Evolutionary conservation across 2,329 filamentous ascomycete genomes (phyloP), one percentile per base, ranked within the genome.

Genomic region (Monosporascus sp.): DNA sequence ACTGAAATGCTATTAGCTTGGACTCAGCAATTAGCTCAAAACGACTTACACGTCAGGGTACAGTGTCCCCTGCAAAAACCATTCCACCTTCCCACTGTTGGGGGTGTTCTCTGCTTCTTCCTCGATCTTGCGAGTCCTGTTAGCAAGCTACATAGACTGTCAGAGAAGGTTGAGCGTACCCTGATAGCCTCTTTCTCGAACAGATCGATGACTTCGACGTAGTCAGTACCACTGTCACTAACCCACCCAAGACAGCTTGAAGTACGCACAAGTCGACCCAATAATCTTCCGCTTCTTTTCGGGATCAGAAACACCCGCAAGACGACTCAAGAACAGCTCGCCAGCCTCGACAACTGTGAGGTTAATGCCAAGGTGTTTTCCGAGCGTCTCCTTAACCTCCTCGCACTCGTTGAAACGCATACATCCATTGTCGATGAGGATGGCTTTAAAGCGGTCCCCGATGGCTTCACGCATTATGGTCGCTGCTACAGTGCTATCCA

Each of bases 251-350:
- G 18, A 46, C 18, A 4, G n/a, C n/a, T n/a, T 15, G 28, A 9
- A 18, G 4, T 24, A 55, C 59, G 53, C 52, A 71, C 63, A 79
- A 43, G 82, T 89, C 58, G 79, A 82, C 52, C 91, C 92, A 57
- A 97, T 97, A 63, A 97, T 86, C 74, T 96, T 96, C 52, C 92
- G 81, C 79, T 96, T 97, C 67, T 82, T 82, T 73, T 97, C 92
- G 0, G 93, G 92, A 31, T 85, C 90, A 0, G 74, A 76, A 26
- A 96, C 82, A 18, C 91, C 93, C 59, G 83, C 81, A 1, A 97
- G 83, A 24, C 85, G 79, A 31, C 75, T 74, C n/a, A 97, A 77
- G 77, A 97, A 97, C 26, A 81, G 75, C 56, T 95, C 78, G 9
- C 81, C 80, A 0, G 84, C 91, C 67, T 97, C 88, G 2, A 95